A percentile compares a stretch with the other conserved stretches of the same genome.
phyloP scores from a whole-genome alignment of 768 basidiomycete species.

The Tephrocybe sp. region DNA sequence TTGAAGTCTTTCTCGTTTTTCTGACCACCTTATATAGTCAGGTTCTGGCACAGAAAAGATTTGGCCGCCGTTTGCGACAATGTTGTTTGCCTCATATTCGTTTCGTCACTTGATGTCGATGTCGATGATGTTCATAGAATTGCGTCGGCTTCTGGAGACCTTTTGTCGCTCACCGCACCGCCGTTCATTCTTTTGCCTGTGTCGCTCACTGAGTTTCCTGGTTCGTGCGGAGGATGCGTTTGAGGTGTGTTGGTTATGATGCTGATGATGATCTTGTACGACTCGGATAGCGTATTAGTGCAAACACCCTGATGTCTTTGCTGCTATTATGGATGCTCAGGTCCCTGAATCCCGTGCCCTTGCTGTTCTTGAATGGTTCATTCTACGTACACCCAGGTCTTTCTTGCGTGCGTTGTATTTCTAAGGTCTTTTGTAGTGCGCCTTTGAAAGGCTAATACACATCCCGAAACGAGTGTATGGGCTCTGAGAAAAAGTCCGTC shows the following conservation, averaged over 20 bases:
- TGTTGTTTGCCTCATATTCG: too few species aligned
- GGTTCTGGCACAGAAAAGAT: too few species aligned
- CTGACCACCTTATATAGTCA: too few species aligned
- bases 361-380: slow-evolving; percentile 91
- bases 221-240: slow-evolving; percentile 46
- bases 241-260: not conserved
- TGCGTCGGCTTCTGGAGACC: slow-evolving; percentile 84
- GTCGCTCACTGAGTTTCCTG: slow-evolving; percentile 90
- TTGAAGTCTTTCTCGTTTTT: not conserved
- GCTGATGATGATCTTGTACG: not conserved
- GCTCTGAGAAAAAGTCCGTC: too few species aligned
- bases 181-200: slow-evolving; percentile 91
- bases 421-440: too few species aligned
- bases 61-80: too few species aligned
- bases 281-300: slow-evolving; percentile 97
- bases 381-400: too few species aligned
- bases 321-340: slow-evolving; percentile 76
- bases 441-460: too few species aligned
- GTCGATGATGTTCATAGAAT: slow-evolving; percentile 42
- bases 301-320: slow-evolving; percentile 88
- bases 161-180: slow-evolving; percentile 80
- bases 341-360: slow-evolving; percentile 72
- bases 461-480: too few species aligned
- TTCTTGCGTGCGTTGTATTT: too few species aligned
- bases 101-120: too few species aligned